These are phyloP conservation scores for Botrytis porri DNA, from an alignment of 2,329 filamentous ascomycete species.

Conservation along the genomic window DNA sequence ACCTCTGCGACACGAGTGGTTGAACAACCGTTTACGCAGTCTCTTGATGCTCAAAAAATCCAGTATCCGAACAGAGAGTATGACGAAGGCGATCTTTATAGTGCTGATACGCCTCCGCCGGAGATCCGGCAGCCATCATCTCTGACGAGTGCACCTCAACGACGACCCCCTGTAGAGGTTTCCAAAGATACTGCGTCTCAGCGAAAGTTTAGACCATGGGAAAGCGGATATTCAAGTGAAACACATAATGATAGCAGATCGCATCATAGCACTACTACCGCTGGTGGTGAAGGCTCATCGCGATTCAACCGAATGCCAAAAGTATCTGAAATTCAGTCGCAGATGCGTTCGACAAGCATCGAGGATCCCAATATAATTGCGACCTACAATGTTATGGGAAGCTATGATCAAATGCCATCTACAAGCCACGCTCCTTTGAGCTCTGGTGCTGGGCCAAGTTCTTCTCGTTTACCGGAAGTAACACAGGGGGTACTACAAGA, in stretches of 20 bases:
- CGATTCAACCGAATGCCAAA: not conserved
- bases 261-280: not conserved
- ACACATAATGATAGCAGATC: accelerated
- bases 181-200: not conserved
- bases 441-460: too few relatives aligned
- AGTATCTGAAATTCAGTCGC: not conserved
- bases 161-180: not conserved
- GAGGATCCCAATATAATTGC: not conserved
- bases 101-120: not conserved
- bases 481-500: too few relatives aligned
- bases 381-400: too few relatives aligned
- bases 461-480: too few relatives aligned
- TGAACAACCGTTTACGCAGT: not conserved
- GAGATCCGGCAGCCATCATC: not conserved
- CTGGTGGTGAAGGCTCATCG: not conserved
- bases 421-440: too few relatives aligned
- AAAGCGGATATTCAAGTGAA: not conserved
- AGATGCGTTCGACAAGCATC: not conserved
- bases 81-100: not conserved
- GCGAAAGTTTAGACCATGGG: not conserved
- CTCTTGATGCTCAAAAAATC: not conserved
- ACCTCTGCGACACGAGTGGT: not conserved
- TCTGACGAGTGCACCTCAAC: not conserved
- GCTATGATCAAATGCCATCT: too few relatives aligned
- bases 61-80: not conserved